Base-by-base conservation (phyloP, 2,329 filamentous ascomycete species). In the Penicillium sp. region DNA sequence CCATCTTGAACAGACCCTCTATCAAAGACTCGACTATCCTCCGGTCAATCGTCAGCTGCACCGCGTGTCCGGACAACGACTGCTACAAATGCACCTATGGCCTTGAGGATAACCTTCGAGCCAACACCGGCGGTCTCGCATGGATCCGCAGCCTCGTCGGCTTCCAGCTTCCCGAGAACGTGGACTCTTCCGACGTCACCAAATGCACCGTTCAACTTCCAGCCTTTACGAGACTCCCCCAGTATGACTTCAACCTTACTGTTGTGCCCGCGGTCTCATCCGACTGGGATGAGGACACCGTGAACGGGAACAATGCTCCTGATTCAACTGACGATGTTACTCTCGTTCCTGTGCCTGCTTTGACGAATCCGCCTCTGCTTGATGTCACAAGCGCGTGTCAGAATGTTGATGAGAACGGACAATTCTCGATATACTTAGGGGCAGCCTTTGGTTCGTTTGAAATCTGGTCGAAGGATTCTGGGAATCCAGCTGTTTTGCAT, bases 11-110 rank as follows among this genome's bases (percentile, higher is more conserved):
- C 53, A 55, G 44, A 8, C 60, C 64, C 0, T 58, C 64, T 8
- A 56, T 57, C 48, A 66, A 65, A 48, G 64, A 66, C 56, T 56
- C 64, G 2, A 66, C 64, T 19, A 65, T 66, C 48, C 7, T 63
- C 3, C 64, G 60, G 6, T 64, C 64, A 0, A 65, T 55, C 3
- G 55, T 60, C 7, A 58, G 54, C 51, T 66, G 64, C 21, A 13
- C 47, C n/a, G 31, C n/a, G 15, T 66, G 64, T 11, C 64, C 64
- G 3, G 57, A 58, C 3, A 21, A 41, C 15, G 57, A 64, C 63
- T 66, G 64, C 48, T 61, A 61, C 19, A 56, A 64, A 38, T 66
- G 64, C 49, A 63, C 62, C 0, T 52, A 56, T 7, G 64, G 64
- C 5, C 23, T 55, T 8, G 55, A 54, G 5, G 29, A 31, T 5